phyloP scores from a whole-genome alignment of 495 filamentous ascomycete species.

The Poronia punctata region DNA sequence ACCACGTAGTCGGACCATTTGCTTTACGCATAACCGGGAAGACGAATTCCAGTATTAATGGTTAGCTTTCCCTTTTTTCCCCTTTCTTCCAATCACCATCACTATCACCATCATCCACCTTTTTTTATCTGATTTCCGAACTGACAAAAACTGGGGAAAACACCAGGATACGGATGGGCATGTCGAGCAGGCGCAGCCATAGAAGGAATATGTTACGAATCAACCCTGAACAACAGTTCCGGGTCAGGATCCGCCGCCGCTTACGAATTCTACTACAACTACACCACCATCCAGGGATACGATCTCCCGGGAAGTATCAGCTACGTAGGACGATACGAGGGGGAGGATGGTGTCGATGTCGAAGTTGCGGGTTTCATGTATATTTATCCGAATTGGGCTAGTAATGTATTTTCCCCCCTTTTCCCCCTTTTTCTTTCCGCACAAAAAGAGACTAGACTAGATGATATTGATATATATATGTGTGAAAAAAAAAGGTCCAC shows the following conservation, averaged over 20 bases:
- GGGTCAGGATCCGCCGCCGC: constrained; percentile 4
- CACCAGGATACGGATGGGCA: constrained; percentile 11
- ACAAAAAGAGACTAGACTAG: not conserved
- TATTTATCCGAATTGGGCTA: constrained; percentile 3
- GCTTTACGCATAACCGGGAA: constrained; percentile 18
- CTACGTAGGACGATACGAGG: constrained; percentile 3
- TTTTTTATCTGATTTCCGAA: not conserved
- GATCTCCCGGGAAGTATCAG: constrained; percentile 3
- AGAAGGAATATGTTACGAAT: constrained; percentile 16
- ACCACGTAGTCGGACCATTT: constrained; percentile 18
- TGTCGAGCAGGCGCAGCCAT: constrained; percentile 19
- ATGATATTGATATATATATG: too few relatives aligned
- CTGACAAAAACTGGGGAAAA: not conserved
- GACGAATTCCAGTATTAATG: constrained; percentile 12
- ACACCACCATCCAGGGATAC: not conserved
- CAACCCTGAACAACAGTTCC: too few relatives aligned
- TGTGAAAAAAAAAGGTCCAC: constrained; percentile 7
- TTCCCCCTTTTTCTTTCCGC: not conserved
- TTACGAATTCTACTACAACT: constrained; percentile 13
- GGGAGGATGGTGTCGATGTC: not conserved
- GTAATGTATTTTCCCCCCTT: constrained; percentile 2
- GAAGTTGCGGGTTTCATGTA: constrained; percentile 6
- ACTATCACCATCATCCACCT: not conserved
- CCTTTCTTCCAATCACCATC: not conserved
- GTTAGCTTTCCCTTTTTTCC: constrained; percentile 3